A percentile compares a stretch with the other conserved stretches of the same genome.
Evolutionary conservation across 1,284 basidiomycete genomes (phyloP).

Genomic region (Ceratobasidium sp.): DNA sequence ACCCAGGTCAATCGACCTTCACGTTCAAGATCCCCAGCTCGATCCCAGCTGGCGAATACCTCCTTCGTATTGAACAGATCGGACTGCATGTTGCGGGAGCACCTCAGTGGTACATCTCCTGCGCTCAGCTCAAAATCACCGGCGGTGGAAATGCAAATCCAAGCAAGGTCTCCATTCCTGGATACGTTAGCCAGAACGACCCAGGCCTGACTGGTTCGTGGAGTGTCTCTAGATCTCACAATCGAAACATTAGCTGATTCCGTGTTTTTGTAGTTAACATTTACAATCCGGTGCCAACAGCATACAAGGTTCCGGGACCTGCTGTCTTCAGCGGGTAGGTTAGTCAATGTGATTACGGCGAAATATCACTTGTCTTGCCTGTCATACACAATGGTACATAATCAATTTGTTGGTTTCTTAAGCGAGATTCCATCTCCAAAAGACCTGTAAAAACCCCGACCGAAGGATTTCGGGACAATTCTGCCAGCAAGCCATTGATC

Average conservation of each 20-base stretch:
- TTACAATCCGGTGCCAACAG: constrained; percentile 27
- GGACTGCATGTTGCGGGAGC: constrained; percentile 49
- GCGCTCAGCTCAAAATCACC: constrained; percentile 48
- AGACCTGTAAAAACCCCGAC: too few relatives aligned
- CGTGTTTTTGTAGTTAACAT: constrained; percentile 7
- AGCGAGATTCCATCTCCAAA: too few relatives aligned
- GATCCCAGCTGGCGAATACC: constrained; percentile 61
- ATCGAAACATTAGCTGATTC: background rate
- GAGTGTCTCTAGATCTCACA: background rate
- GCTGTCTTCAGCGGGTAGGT: constrained; percentile 30
- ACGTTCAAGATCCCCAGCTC: constrained; percentile 60
- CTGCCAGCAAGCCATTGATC: too few relatives aligned
- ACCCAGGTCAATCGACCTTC: constrained; percentile 49
- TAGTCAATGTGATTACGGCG: background rate
- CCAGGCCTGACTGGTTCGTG: constrained; percentile 44
- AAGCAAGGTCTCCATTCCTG: constrained; percentile 48
- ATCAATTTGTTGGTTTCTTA: too few relatives aligned
- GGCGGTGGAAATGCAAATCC: constrained; percentile 48
- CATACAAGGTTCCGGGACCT: constrained; percentile 34
- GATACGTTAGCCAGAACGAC: constrained; percentile 45
- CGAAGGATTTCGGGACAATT: too few relatives aligned
- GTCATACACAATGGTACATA: background rate
- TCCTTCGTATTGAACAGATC: constrained; percentile 62
- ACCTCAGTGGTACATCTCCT: constrained; percentile 43
- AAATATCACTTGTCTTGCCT: background rate